phyloP scores from a whole-genome alignment of 2,329 filamentous ascomycete species.

The Colletotrichum cordylinicola region DNA sequence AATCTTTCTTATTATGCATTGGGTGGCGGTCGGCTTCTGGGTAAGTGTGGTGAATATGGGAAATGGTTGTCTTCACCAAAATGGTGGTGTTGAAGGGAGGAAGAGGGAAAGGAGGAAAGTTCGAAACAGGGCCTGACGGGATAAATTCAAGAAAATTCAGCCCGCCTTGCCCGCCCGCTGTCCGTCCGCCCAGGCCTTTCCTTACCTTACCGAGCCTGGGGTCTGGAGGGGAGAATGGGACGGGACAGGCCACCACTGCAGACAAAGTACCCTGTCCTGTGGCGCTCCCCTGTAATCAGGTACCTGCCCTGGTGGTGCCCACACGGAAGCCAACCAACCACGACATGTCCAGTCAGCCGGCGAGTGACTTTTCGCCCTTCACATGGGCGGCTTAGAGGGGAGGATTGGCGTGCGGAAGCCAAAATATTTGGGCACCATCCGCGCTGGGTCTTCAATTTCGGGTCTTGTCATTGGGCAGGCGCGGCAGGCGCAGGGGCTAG shows the following conservation, averaged over 20 bases:
- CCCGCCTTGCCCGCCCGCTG: neutral
- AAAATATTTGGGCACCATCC: conserved; percentile 19
- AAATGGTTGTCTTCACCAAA: conserved; percentile 25
- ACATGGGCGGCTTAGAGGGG: conserved; percentile 1
- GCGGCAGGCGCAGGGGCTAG: conserved; percentile 19
- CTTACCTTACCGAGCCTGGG: neutral
- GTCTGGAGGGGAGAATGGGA: neutral
- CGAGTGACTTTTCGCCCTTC: conserved; percentile 18
- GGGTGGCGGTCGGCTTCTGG: conserved; percentile 31
- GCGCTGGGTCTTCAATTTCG: conserved; percentile 7
- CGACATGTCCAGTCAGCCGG: conserved; percentile 10
- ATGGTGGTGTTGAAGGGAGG: conserved; percentile 26
- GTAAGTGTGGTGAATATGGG: conserved; percentile 20
- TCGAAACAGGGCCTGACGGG: conserved; percentile 2
- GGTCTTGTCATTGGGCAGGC: conserved; percentile 19
- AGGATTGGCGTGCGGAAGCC: conserved; percentile 17
- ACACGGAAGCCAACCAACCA: conserved; percentile 8
- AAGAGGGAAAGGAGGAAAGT: conserved; percentile 15
- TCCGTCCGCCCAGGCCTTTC: conserved; percentile 4
- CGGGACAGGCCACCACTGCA: conserved; percentile 14
- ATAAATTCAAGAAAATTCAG: conserved; percentile 22
- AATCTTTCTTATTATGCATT: conserved; percentile 63
- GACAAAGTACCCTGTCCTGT: neutral
- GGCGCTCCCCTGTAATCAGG: neutral
- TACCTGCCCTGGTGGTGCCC: neutral